phyloP scores from a whole-genome alignment of 192 early-diverging fungal species.

The Coemansia sp. region DNA sequence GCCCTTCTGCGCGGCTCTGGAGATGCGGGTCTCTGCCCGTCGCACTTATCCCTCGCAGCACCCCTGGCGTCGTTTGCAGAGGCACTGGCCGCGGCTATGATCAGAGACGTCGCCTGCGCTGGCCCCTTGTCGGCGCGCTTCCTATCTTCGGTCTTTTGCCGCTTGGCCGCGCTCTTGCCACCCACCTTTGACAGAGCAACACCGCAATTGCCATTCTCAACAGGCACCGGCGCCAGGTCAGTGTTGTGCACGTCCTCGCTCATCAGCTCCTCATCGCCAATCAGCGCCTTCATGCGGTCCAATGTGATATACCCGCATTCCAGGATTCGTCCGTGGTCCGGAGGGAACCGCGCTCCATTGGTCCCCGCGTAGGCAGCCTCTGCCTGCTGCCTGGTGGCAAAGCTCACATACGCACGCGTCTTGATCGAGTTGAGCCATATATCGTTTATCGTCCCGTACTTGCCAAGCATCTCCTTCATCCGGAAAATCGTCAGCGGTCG shows the following conservation, averaged over 20 bases:
- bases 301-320: constrained; percentile 36
- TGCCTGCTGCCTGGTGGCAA: constrained; percentile 13
- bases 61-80: constrained; percentile 21
- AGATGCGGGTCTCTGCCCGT: neutral
- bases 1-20: neutral
- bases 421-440: constrained; percentile 48
- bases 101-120: constrained; percentile 9
- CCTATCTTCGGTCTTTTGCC: constrained; percentile 11
- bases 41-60: neutral
- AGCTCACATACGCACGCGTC: constrained; percentile 38
- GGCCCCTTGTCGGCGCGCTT: neutral
- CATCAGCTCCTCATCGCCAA: constrained; percentile 20
- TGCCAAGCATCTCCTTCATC: constrained; percentile 25
- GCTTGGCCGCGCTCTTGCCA: constrained; percentile 10
- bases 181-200: constrained; percentile 15
- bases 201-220: constrained; percentile 28
- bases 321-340: constrained; percentile 28
- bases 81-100: constrained; percentile 29
- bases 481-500: constrained; percentile 32
- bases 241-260: constrained; percentile 21
- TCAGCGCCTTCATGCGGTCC: constrained; percentile 26
- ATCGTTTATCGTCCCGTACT: constrained; percentile 18
- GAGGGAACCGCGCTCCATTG: constrained; percentile 29
- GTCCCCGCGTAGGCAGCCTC: constrained; percentile 12
- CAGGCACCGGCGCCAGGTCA: constrained; percentile 17